A percentile compares a stretch with the other conserved stretches of the same genome.
phyloP scores from a whole-genome alignment of 768 basidiomycete species.

The Mycena indigotica region DNA sequence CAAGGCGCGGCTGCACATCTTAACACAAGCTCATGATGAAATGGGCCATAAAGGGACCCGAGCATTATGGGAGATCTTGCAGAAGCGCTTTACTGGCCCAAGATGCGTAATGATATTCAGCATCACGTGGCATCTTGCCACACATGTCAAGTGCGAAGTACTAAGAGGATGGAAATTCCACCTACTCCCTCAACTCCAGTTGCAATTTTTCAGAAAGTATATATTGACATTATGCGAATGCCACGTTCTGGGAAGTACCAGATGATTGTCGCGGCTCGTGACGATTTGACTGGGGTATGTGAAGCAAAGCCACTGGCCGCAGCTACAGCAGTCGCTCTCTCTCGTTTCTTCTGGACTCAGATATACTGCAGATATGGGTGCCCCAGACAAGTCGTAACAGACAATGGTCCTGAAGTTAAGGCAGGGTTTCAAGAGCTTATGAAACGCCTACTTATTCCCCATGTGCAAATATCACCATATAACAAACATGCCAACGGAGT shows the following conservation, averaged over 20 bases:
- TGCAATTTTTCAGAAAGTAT: conserved; percentile 15
- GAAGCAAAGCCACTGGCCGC: conserved; percentile 25
- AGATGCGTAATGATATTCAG: conserved; percentile 19
- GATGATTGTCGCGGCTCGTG: conserved; percentile 3
- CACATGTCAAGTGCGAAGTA: background rate
- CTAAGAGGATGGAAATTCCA: conserved; percentile 15
- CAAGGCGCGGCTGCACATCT: conserved; percentile 2
- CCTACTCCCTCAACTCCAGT: conserved; percentile 4
- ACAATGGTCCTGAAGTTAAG: background rate
- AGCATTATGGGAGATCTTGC: conserved; percentile 8
- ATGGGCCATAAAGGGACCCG: conserved; percentile 28
- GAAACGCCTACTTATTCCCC: background rate
- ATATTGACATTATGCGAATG: conserved; percentile 26
- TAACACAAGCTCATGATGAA: conserved; percentile 21
- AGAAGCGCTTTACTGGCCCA: conserved; percentile 29
- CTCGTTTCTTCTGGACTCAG: conserved; percentile 31
- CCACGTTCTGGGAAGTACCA: conserved; percentile 18
- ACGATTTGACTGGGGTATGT: conserved; percentile 27
- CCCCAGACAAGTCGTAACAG: conserved; percentile 26
- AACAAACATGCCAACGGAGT: background rate
- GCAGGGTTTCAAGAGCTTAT: conserved; percentile 17
- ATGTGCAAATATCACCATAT: conserved; percentile 18
- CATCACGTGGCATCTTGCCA: conserved; percentile 31
- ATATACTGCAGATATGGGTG: conserved; percentile 33
- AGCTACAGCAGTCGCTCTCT: conserved; percentile 10